Conservation (phyloP, 371 early-diverging fungal species). For the Amoeboaphelidium protococcarum region DNA sequence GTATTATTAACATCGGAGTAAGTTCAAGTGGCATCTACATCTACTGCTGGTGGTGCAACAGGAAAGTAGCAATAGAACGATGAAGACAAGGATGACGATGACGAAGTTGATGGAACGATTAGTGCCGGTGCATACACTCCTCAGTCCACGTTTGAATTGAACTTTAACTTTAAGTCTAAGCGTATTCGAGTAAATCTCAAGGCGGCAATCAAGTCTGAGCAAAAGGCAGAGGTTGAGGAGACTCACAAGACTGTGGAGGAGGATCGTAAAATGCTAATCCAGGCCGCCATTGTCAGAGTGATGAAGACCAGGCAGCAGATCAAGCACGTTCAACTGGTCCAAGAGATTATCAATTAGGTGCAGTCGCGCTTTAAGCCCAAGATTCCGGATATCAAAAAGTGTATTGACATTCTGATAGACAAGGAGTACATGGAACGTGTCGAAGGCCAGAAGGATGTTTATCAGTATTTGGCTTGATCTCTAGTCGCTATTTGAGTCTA, state of each 20-base stretch:
- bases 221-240: slow-evolving; percentile 57
- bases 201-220: slow-evolving; percentile 46
- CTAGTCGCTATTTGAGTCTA: too few relatives aligned
- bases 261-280: slow-evolving; percentile 65
- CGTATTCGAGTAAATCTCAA: slow-evolving; percentile 61
- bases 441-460: slow-evolving; percentile 1
- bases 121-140: too few relatives aligned
- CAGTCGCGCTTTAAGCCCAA: slow-evolving; percentile 72
- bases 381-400: slow-evolving; percentile 76
- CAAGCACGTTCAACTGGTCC: slow-evolving; percentile 55
- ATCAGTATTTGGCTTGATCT: slow-evolving; percentile 1
- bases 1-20: slow-evolving; percentile 18
- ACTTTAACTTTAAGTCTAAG: slow-evolving; percentile 65
- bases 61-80: too few relatives aligned
- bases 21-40: too few relatives aligned
- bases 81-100: too few relatives aligned
- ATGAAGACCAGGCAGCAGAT: slow-evolving; percentile 87
- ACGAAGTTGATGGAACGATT: too few relatives aligned
- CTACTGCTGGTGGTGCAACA: background rate
- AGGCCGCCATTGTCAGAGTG: slow-evolving; percentile 88
- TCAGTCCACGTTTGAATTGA: slow-evolving; percentile 39
- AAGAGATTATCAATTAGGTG: slow-evolving; percentile 65
- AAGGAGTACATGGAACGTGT: slow-evolving; percentile 12
- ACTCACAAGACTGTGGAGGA: slow-evolving; percentile 68
- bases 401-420: slow-evolving; percentile 76